Base-by-base conservation (phyloP, 2,329 filamentous ascomycete genomes). In the Pseudocercospora fuligena region DNA sequence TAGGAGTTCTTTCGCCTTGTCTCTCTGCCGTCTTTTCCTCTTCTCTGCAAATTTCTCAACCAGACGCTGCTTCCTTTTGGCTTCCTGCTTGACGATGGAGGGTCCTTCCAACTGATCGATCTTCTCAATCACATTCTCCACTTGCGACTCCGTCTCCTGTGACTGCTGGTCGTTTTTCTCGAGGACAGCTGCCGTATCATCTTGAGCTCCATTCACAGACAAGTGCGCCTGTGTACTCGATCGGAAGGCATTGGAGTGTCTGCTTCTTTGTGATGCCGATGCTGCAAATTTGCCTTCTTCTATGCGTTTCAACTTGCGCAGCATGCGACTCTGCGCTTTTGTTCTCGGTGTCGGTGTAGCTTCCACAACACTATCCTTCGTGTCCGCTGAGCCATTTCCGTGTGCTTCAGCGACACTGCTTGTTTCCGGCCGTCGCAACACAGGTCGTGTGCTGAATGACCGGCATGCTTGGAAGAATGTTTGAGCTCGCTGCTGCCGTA, bases 61-160 rank as follows among this genome's bases (percentile, higher is more conserved):
- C 14, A 64, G 43, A 19, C 59, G 51, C 5, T 53, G 36, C 25
- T 63, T 63, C 51, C 49, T 27, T 14, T 57, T 40, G 47, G 59
- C 36, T 54, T 67, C 46, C 19, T 63, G 61, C 31, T 64, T 51
- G 29, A 61, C 23, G 19, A 67, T 64, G 8, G 65, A 62, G 21
- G 66, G 60, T 3, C 65, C 63, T 47, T 69, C 68, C 29, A 73
- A 40, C 11, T 69, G 62, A 46, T 68, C 68, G n/a, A 75, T 69
- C 63, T 72, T 73, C 27, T 63, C 58, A 11, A 73, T 58, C 14
- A 75, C 67, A 14, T 57, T 54, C 19, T 72, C 46, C 0, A 70
- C 49, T 46, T 66, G 66, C 16, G 56, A 58, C 29, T 58, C 40
- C 40, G 40, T 7, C 40, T 43, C 5, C 6, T 43, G 40, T 2